These are phyloP conservation scores for slime mould (Dictyostelium discoideum) DNA, from an alignment of 78 protist genomes.

Conservation along the genomic window dicty_2.7 NC_007091.3:4857501-4858000, in stretches of 20 bases:
- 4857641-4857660: not conserved
- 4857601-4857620: no score
- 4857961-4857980: conserved; percentile 62
- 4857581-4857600: no score
- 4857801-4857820: conserved; percentile 4
- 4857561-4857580: not conserved
- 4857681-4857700: not conserved
- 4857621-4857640: no score
- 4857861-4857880: conserved; percentile 77
- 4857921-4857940: conserved; percentile 75
- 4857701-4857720: conserved; percentile 53
- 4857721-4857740: conserved; percentile 57
- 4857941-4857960: conserved; percentile 64
- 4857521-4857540: conserved; percentile 33
- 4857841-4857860: conserved; percentile 58
- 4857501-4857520: conserved; percentile 46
- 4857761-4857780: conserved; percentile 29
- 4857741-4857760: conserved; percentile 78
- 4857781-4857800: conserved; percentile 6
- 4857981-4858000: conserved; percentile 52
- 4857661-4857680: conserved; percentile 49
- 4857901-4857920: conserved; percentile 74
- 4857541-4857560: not conserved
- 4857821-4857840: not conserved
- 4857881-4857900: conserved; percentile 87